These are phyloP conservation scores for Corylus heterophylla DNA, from an alignment of 306 rosid genomes.

Conservation along the genomic window DNA sequence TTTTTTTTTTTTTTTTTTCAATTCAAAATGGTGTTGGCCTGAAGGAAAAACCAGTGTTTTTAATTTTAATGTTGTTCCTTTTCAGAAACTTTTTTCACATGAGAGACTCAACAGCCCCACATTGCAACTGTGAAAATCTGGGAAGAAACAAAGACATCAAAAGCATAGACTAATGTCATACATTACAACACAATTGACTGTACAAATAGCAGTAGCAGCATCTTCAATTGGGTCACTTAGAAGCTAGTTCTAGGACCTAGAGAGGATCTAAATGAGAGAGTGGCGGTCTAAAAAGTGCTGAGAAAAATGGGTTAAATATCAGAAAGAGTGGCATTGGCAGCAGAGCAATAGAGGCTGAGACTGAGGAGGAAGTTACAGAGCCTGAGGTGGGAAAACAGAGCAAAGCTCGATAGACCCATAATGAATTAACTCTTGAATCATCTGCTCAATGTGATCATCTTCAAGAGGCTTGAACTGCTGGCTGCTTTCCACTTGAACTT, in stretches of 20 bases:
- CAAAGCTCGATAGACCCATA: slow-evolving; percentile 82
- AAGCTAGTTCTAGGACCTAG: slow-evolving; percentile 39
- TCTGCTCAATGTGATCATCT: slow-evolving; percentile 88
- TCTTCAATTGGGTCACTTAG: slow-evolving; percentile 51
- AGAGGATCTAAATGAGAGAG: slow-evolving; percentile 9
- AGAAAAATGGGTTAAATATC: slow-evolving; percentile 55
- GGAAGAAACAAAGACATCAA: slow-evolving; percentile 24
- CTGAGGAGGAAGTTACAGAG: slow-evolving; percentile 22
- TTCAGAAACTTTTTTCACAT: slow-evolving; percentile 20
- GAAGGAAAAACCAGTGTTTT: neutral
- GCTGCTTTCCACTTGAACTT: slow-evolving; percentile 53
- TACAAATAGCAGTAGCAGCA: slow-evolving; percentile 43
- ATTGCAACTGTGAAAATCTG: slow-evolving; percentile 16
- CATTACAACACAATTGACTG: slow-evolving; percentile 38
- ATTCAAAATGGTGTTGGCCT: neutral
- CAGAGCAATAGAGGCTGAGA: slow-evolving; percentile 20
- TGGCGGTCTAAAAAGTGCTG: slow-evolving; percentile 12
- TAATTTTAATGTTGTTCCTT: neutral
- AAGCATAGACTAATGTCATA: slow-evolving; percentile 32
- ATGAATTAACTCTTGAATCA: slow-evolving; percentile 85
- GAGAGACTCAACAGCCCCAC: slow-evolving; percentile 16
- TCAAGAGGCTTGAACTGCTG: slow-evolving; percentile 63
- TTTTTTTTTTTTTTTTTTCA: neutral
- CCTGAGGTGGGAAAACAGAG: slow-evolving; percentile 38
- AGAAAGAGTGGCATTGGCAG: slow-evolving; percentile 34